Evolutionary conservation across 2,329 filamentous ascomycete genomes (phyloP), one percentile per base, ranked within the genome.

Genomic region (Talaromyces sp.): DNA sequence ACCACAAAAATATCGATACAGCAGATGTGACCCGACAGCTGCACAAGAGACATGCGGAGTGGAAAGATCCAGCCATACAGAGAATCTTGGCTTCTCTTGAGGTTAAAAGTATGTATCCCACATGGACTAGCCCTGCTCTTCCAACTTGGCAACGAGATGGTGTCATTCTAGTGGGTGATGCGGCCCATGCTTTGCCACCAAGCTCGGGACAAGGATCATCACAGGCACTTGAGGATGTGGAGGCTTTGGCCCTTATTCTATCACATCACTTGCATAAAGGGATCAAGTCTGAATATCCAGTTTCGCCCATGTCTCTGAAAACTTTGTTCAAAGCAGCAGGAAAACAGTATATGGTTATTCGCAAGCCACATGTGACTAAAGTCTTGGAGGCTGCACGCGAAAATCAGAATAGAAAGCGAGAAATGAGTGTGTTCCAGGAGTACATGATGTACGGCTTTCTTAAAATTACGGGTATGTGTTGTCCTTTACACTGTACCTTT

Each of bases 171-270:
- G 67, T 84, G 2, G 83, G 82, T 3, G 82, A 85, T 64, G 81
- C 81, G 2, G 82, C 81, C 0, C 82, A 85, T 66, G 81, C 82
- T 0, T 70, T 85, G 50, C 77, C 80, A 2, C 76, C 82, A 0
- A 79, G 76, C 5, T 77, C 77, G 0, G 81, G 82, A 2, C 82
- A 85, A 64, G 83, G 82, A 0, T 75, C 78, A 0, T 79, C 76
- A 3, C 82, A 84, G 64, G 82, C 80, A 0, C 61, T 85, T 10
- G 82, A 85, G 62, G 82, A 85, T 65, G 75, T 73, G 0, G 77
- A 81, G 55, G 71, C 76, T 0, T 67, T 83, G 9, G 68, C 73
- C 0, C 53, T 80, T 20, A 66, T 82, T 1, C 62, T 79, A 30
- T 37, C 62, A 1, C 69, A 75, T 49, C 62, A 64, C 37, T 50